Percentiles rank a stretch among this genome's conserved stretches.
These are phyloP conservation scores for Prunus dulcis DNA, from an alignment of 306 rosid species.

Conservation along the genomic window DNA sequence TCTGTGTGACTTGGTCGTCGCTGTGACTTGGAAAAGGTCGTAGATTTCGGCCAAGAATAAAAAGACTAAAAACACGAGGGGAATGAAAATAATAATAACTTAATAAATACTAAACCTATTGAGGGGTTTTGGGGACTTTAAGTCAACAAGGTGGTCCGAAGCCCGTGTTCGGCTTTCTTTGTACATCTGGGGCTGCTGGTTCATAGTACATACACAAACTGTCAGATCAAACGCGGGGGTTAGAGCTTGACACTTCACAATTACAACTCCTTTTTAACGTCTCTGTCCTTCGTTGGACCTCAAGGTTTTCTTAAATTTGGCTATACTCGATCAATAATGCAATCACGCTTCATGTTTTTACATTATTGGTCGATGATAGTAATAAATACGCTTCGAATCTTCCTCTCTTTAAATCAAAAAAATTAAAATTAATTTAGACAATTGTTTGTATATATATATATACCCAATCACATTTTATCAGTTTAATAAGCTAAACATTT, in stretches of 20 bases:
- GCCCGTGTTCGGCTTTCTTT: slow-evolving; percentile 6
- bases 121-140: neutral
- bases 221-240: neutral
- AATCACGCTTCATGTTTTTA: accelerated
- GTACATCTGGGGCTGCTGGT: neutral
- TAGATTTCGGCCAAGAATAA: neutral
- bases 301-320: too few species aligned
- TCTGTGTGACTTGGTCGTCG: neutral
- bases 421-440: too few species aligned
- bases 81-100: too few species aligned
- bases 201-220: neutral
- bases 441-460: too few species aligned
- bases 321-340: too few species aligned
- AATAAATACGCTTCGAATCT: too few species aligned
- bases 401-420: too few species aligned
- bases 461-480: neutral
- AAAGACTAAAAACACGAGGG: neutral
- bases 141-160: neutral
- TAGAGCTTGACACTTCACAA: neutral
- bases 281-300: neutral
- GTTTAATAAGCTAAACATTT: neutral
- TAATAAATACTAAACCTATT: too few species aligned
- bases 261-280: neutral
- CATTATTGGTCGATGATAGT: too few species aligned
- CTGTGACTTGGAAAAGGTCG: neutral